Conservation (phyloP, 148 eudicot species). For the Tetragonia tetragonoides region DNA sequence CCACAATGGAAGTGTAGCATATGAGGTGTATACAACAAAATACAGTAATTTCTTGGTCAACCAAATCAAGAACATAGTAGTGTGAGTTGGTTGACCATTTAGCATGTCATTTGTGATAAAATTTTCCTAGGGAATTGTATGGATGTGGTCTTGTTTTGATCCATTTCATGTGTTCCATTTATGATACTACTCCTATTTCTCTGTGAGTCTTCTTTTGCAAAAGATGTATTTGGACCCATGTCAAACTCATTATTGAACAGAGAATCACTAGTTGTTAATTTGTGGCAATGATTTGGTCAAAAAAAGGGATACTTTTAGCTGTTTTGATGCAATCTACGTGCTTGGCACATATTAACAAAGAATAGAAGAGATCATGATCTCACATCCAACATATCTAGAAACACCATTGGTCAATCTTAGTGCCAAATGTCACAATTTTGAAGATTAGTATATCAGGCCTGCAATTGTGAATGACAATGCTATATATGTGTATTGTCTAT, state of each 20-base stretch:
- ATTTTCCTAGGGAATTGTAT: background rate
- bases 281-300: conserved; percentile 11
- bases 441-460: conserved; percentile 10
- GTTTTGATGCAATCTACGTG: conserved; percentile 26
- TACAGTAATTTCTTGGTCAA: too few relatives aligned
- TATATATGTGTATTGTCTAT: background rate
- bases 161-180: too few relatives aligned
- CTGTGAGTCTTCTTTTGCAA: background rate
- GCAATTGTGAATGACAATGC: conserved; percentile 13
- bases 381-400: conserved; percentile 8
- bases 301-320: background rate
- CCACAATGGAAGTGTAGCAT: too few relatives aligned
- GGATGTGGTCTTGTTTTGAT: too few relatives aligned
- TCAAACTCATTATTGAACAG: background rate
- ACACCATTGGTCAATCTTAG: background rate
- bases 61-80: too few relatives aligned
- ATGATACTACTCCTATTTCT: background rate
- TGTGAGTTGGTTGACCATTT: too few relatives aligned
- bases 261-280: background rate
- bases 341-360: conserved; percentile 12
- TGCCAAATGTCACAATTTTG: conserved; percentile 14
- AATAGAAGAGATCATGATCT: conserved; percentile 26
- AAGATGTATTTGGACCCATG: background rate
- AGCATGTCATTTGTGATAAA: background rate
- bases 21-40: too few relatives aligned